Evolutionary conservation across 352 stramenopile genomes (phyloP), one percentile per base, ranked within the genome.

Genomic region (Discostella stelligera): DNA sequence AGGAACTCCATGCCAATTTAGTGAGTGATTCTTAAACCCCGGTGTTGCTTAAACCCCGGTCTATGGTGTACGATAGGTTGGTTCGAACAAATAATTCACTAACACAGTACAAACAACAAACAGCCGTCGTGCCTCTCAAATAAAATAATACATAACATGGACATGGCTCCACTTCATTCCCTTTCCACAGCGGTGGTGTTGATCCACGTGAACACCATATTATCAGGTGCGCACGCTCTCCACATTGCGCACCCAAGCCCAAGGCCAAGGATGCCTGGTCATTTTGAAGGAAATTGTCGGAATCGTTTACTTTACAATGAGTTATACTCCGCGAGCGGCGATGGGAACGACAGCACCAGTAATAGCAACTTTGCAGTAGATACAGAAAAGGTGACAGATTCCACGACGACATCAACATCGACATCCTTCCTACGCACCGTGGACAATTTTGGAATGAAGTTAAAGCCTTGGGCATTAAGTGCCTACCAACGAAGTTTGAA

Each of bases 381-480:
- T 77, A 60, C 49, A 66, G 60, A 77, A 71, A 70, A 71, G n/a
- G 52, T 46, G n/a, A 52, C 61, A 25, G 53, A 44, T 23, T 16
- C 61, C 16, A 46, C 44, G 11, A 48, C 21, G 30, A 48, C 66
- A 54, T 60, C 55, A 21, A 49, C 59, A 32, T 70, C 59, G 1
- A 50, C 56, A 39, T 76, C 72, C 13, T 76, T 80, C 50, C 46
- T 80, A 32, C 37, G 53, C 50, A 46, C 61, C 11, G 41, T 86
- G 27, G 74, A 86, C 46, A 75, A 81, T 18, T 71, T 74, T 41
- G 79, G 79, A 8, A 55, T 78, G 61, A 77, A 68, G 3, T 65
- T 86, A 11, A 86, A 86, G 70, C 74, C 79, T 16, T 74, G 54
- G 60, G 79, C 79, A 48, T 20, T 79, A n/a, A 56, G 49, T 52